These are phyloP conservation scores for Fusarium solani-melongenae DNA, from an alignment of 2,329 filamentous ascomycete genomes.

Conservation along the genomic window DNA sequence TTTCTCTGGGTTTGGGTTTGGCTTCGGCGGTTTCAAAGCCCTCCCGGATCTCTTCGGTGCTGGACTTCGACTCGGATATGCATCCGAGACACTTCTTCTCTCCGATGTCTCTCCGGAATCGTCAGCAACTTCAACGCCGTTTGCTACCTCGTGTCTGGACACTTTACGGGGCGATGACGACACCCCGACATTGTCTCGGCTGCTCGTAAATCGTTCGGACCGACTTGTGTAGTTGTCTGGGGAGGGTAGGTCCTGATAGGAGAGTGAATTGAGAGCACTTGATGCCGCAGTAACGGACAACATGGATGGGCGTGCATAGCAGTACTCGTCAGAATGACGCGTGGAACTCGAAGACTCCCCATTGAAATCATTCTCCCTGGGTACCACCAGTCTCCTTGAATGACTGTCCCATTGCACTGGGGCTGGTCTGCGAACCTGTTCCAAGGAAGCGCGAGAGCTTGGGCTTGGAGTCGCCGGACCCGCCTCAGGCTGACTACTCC, in stretches of 20 bases:
- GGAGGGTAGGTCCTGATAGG: conserved; percentile 38
- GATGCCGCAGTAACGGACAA: conserved; percentile 68
- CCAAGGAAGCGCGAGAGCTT: conserved; percentile 43
- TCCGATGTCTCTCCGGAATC: conserved; percentile 38
- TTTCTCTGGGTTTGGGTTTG: conserved; percentile 24
- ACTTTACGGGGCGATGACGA: conserved; percentile 27
- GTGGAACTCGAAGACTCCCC: conserved; percentile 44
- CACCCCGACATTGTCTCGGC: conserved; percentile 14
- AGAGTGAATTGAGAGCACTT: conserved; percentile 59
- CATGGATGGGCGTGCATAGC: conserved; percentile 53
- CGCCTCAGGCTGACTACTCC: conserved; percentile 40
- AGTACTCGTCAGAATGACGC: conserved; percentile 56
- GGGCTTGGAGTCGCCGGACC: conserved; percentile 31
- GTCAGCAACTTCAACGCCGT: conserved; percentile 30
- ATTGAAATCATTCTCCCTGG: conserved; percentile 49
- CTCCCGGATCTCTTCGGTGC: conserved; percentile 24
- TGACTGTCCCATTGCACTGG: conserved; percentile 65
- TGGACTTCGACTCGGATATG: conserved; percentile 25
- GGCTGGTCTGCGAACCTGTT: conserved; percentile 48
- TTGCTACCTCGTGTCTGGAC: conserved; percentile 27
- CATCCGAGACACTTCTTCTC: conserved; percentile 27
- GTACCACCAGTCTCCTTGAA: conserved; percentile 61
- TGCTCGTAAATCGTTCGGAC: conserved; percentile 23
- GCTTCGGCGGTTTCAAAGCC: conserved; percentile 21
- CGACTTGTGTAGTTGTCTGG: conserved; percentile 31